These are phyloP conservation scores for Penicillium salamii DNA, from an alignment of 495 filamentous ascomycete species.

Conservation along the genomic window DNA sequence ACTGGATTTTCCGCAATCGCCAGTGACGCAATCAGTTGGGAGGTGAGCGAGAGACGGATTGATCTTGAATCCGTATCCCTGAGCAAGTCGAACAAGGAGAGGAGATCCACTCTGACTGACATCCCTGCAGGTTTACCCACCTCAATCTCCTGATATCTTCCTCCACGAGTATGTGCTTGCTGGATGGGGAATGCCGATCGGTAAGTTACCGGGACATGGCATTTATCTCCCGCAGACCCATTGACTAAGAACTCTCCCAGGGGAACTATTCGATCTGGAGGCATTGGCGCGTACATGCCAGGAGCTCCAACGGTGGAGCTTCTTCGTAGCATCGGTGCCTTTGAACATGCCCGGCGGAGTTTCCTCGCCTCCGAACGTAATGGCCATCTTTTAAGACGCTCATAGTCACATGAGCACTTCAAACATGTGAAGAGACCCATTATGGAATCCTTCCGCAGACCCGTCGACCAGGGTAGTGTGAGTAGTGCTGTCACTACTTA, in stretches of 20 bases:
- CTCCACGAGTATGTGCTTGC: conserved; percentile 54
- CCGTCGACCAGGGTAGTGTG: conserved; percentile 7
- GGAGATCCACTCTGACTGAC: conserved; percentile 11
- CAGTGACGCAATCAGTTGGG: conserved; percentile 47
- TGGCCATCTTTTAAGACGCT: conserved; percentile 43
- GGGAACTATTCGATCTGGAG: conserved; percentile 56
- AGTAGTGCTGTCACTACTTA: too few relatives aligned
- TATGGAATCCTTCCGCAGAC: not conserved
- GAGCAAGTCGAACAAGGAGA: not conserved
- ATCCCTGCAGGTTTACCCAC: conserved; percentile 26
- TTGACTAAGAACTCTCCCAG: conserved; percentile 13
- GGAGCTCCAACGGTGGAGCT: conserved; percentile 46
- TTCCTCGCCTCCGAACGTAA: conserved; percentile 43
- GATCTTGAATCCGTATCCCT: not conserved
- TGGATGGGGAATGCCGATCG: conserved; percentile 57
- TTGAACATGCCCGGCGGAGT: conserved; percentile 54
- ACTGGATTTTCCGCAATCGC: conserved; percentile 50
- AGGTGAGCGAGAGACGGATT: conserved; percentile 29
- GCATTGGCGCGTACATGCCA: conserved; percentile 42
- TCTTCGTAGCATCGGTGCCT: conserved; percentile 53
- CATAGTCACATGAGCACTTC: too few relatives aligned
- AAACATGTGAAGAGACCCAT: too few relatives aligned
- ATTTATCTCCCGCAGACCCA: not conserved
- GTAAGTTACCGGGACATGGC: conserved; percentile 19
- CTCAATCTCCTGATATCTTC: conserved; percentile 30